These are phyloP conservation scores for Cyclaneusma minus DNA, from an alignment of 2,329 filamentous ascomycete genomes.

Conservation along the genomic window DNA sequence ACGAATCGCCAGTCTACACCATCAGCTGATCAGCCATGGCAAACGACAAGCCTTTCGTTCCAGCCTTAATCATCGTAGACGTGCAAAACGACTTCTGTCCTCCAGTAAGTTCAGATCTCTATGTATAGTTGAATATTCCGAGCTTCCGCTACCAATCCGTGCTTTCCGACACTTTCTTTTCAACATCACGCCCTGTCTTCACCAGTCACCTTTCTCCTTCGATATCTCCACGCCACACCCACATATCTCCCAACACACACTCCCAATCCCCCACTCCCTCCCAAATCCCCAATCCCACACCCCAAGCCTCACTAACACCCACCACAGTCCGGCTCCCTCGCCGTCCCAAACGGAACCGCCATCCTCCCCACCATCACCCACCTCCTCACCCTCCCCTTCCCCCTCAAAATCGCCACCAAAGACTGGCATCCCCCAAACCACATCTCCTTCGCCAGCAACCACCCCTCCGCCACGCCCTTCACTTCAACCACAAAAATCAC, in stretches of 20 bases:
- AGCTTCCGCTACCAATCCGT: constrained; percentile 8
- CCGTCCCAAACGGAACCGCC: constrained; percentile 57
- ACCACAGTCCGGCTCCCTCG: constrained; percentile 62
- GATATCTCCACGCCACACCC: constrained; percentile 31
- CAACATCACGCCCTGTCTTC: constrained; percentile 2
- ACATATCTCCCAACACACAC: constrained; percentile 3
- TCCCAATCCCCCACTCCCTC: constrained; percentile 1
- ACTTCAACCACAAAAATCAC: constrained; percentile 44
- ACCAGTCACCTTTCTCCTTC: constrained; percentile 74
- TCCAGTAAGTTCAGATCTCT: constrained; percentile 57
- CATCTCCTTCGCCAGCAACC: constrained; percentile 79
- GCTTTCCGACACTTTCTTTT: constrained; percentile 4
- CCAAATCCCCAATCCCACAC: constrained; percentile 1
- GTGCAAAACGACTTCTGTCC: constrained; percentile 93
- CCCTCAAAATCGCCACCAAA: constrained; percentile 67
- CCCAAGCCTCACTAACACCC: constrained; percentile 7
- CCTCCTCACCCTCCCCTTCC: constrained; percentile 58
- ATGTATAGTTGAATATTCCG: not conserved
- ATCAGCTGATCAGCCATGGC: constrained; percentile 10
- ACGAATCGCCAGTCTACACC: too few species aligned
- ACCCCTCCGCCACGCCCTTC: constrained; percentile 53
- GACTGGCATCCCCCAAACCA: constrained; percentile 79
- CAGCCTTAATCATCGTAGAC: constrained; percentile 65
- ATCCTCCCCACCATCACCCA: constrained; percentile 58
- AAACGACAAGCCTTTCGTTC: constrained; percentile 20